phyloP scores from a whole-genome alignment of 306 rosid species.

The Glycine tomentella region DNA sequence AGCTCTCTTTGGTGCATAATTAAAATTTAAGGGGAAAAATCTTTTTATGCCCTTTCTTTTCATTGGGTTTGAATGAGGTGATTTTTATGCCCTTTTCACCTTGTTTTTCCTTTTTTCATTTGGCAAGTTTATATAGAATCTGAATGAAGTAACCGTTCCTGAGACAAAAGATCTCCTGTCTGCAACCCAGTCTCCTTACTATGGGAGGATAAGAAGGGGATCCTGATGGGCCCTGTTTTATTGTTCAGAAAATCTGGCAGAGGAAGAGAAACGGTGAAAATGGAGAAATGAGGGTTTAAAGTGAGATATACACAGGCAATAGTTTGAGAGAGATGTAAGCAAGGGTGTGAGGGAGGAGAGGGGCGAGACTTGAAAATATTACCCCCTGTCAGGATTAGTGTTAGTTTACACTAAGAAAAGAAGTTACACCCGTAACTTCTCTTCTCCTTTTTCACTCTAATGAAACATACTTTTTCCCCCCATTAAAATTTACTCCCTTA shows the following conservation, averaged over 20 bases:
- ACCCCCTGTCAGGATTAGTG: not conserved
- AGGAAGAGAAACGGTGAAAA: conserved; percentile 6
- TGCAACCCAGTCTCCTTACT: not conserved
- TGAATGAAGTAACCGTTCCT: not conserved
- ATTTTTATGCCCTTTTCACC: not conserved
- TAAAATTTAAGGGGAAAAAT: not conserved
- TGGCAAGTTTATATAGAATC: not conserved
- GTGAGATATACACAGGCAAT: not conserved
- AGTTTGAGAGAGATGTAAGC: not conserved
- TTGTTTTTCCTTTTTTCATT: not conserved
- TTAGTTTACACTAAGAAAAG: not conserved
- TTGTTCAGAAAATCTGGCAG: not conserved
- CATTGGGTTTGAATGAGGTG: not conserved
- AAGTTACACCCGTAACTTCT: not conserved
- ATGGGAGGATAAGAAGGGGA: not conserved
- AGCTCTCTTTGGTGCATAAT: not conserved
- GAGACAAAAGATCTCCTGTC: not conserved
- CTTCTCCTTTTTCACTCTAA: not conserved
- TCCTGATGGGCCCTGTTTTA: not conserved
- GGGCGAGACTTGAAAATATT: not conserved
- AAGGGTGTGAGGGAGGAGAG: not conserved
- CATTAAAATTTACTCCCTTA: no score
- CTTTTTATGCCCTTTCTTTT: not conserved
- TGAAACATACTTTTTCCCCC: not conserved
- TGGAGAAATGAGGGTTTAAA: not conserved